Evolutionary conservation across 2,329 filamentous ascomycete species (phyloP), one percentile per base, ranked within the genome.

Genomic region (Pezizomycotina sp.): DNA sequence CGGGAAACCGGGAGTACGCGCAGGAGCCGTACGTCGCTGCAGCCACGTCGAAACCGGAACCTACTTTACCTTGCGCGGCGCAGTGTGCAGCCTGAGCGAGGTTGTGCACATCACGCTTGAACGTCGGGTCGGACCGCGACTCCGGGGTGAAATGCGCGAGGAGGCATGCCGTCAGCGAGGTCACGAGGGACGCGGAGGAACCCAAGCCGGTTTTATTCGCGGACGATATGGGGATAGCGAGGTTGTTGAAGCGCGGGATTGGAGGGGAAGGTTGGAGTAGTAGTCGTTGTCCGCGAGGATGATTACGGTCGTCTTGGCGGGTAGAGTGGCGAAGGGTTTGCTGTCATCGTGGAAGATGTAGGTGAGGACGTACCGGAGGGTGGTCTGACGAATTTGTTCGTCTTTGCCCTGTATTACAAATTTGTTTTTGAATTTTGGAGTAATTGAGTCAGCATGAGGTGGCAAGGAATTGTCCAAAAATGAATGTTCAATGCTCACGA

Each of bases 161-260:
- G 2, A 92, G 60, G 1, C 79, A 72, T 25, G 75, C 78, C 1
- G 78, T 81, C 25, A 98, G 70, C 25, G 84, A 68, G 1, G 89
- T 95, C 20, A 95, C 86, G 8, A 98, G 69, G 3, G 89, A 89
- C 3, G 89, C 89, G 1, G 84, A 93, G 7, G 84, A 93, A 40
- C 89, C 89, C 19, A 98, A 71, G 2, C 89, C 89, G 0, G 89
- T 98, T 63, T 98, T 98, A 66, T 93, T 78, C 10, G 86, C 84
- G 45, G 74, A 67, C 39, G 66, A 61, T 22, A 98, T 68, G 4
- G 74, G 69, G 10, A 86, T 74, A 27, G 69, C 67, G 59, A 92
- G 92, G 54, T 75, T 68, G 46, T 72, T 68, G 61, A 95, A 95
- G 44, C 72, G 71, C 40, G 52, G 47, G 9, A 47, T 48, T 29